phyloP scores from a whole-genome alignment of 2,329 filamentous ascomycete species.

The Daldinia sp. region DNA sequence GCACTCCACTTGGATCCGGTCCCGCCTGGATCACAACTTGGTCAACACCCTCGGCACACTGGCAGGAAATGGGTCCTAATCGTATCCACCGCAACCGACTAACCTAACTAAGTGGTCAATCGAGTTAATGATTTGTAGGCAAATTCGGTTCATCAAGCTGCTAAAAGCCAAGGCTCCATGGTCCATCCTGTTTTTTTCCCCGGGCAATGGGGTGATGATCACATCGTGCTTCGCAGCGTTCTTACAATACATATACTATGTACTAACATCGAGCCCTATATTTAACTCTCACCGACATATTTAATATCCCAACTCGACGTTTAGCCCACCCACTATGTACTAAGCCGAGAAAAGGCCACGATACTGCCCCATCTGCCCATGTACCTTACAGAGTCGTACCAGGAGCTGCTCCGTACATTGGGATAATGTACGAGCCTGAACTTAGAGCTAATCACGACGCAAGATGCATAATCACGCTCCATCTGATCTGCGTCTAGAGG shows the following conservation, averaged over 20 bases:
- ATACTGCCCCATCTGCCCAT: constrained; percentile 4
- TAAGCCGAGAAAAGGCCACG: constrained; percentile 17
- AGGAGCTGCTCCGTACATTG: constrained; percentile 14
- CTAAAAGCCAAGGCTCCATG: constrained; percentile 9
- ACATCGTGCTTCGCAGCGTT: constrained; percentile 24
- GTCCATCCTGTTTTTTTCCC: constrained; percentile 26
- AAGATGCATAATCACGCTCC: constrained; percentile 34
- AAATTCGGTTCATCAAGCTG: constrained; percentile 18
- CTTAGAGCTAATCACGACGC: constrained; percentile 27
- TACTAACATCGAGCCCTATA: constrained; percentile 7
- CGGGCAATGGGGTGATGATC: constrained; percentile 32
- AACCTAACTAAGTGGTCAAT: constrained; percentile 5
- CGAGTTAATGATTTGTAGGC: not conserved
- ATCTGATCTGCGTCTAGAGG: constrained; percentile 32
- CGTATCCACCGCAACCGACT: constrained; percentile 3
- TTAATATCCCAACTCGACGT: constrained; percentile 23
- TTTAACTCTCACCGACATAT: constrained; percentile 32
- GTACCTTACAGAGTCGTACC: constrained; percentile 20
- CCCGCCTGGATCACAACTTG: constrained; percentile 20
- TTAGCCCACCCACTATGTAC: constrained; percentile 17
- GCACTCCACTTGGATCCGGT: constrained; percentile 9
- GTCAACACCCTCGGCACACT: constrained; percentile 17
- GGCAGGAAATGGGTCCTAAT: not conserved
- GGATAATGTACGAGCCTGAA: constrained; percentile 3
- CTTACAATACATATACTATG: constrained; percentile 23